phyloP scores from a whole-genome alignment of 331 rosid species.

The Rosa hybrid region DNA sequence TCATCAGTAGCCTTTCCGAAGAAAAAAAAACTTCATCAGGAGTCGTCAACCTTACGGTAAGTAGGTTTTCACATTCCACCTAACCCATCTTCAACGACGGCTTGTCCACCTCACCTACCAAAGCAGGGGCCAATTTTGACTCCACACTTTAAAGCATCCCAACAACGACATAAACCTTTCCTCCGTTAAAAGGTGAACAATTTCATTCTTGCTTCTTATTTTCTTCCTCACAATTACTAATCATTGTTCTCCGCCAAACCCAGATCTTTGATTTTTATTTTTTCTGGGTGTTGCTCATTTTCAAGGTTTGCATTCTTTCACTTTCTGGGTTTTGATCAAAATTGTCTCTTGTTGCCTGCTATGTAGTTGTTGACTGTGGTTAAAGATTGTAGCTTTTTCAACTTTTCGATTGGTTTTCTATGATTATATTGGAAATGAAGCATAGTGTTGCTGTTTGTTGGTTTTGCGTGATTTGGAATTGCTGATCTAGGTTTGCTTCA shows the following conservation, averaged over 20 bases:
- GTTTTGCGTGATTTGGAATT: not conserved
- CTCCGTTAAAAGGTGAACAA: not conserved
- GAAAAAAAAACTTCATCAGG: too few relatives aligned
- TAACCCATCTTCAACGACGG: constrained; percentile 22
- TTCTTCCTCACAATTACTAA: not conserved
- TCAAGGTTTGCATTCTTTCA: constrained; percentile 27
- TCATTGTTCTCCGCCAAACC: not conserved
- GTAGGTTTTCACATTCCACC: constrained; percentile 4
- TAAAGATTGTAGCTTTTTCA: not conserved
- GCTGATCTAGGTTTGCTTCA: not conserved
- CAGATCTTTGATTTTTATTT: constrained; percentile 3
- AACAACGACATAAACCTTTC: not conserved
- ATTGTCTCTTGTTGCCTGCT: not conserved
- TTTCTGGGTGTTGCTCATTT: not conserved
- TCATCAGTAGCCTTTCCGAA: too few relatives aligned
- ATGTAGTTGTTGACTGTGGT: not conserved
- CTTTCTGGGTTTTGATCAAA: constrained; percentile 25
- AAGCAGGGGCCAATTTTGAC: constrained; percentile 33
- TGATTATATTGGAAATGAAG: not conserved
- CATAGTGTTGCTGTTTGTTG: not conserved
- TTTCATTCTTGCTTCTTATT: not conserved
- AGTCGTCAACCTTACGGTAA: not conserved
- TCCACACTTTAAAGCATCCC: not conserved
- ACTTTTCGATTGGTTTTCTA: not conserved
- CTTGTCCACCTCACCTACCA: constrained; percentile 39